Base-by-base conservation (phyloP, 306 rosid genomes). In the Alnus rubra region DNA sequence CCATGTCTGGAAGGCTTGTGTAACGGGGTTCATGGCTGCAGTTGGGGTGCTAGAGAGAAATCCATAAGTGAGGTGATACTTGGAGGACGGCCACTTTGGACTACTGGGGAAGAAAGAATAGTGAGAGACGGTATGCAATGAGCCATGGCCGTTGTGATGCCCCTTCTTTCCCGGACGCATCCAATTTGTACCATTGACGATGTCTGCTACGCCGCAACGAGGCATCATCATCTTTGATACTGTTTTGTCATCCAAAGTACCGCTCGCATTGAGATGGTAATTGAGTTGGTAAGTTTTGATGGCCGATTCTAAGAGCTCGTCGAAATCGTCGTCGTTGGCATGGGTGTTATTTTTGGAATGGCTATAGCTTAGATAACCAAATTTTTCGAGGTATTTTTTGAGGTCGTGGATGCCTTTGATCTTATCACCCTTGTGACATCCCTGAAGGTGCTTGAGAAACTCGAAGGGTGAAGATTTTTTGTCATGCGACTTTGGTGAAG, bases 161-260 rank as follows among this genome's bases (percentile, higher is more conserved):
- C 23, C 39, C 50, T 67, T 67, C 50, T 39, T 67, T 28, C 28
- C 30, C 7, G 50, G 1, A 8, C 42, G 49, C 71, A 67, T 67
- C 31, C 2, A 42, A 30, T 67, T 67, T 37, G 31, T 67, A 67
- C 71, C 71, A 18, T 67, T 67, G 31, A 42, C 7, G 2, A 67
- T 67, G 18, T 67, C 50, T 7, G 71, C 71, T 50, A 67, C 71
- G 12, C 71, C 50, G 18, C 50, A 67, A 8, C 30, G 71, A 39
- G 49, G 71, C 71, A 39, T 67, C 71, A 39, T 39, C 71, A 67
- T 67, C 6, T 18, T 67, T 39, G 15, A 67, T 18, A 67, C 50
- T 8, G 50, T 67, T 8, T 39, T 9, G 49, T 28, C 49, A 39
- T 67, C 71, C 30, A 67, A 37, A 3, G 49, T 37, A 2, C 71